Conservation (phyloP, 2,329 filamentous ascomycete genomes). For the Alternaria ethzedia region DNA sequence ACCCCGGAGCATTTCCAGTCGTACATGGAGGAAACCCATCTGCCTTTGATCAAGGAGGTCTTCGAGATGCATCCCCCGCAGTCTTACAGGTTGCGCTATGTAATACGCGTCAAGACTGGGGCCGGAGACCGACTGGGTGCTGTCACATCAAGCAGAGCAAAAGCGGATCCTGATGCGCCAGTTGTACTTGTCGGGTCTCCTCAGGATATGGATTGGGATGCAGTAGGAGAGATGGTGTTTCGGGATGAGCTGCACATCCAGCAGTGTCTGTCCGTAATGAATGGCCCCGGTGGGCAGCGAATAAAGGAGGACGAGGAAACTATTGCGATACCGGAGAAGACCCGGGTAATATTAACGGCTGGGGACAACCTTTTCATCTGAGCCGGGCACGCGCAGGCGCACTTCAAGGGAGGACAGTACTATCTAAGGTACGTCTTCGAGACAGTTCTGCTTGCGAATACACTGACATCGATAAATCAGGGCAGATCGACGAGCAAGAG, state of each 20-base stretch:
- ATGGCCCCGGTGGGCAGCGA: constrained; percentile 18
- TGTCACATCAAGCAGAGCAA: constrained; percentile 14
- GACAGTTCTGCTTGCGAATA: background rate
- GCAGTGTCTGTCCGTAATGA: constrained; percentile 25
- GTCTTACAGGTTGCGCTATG: constrained; percentile 17
- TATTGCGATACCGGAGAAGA: constrained; percentile 20
- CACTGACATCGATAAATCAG: background rate
- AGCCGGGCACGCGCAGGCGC: background rate
- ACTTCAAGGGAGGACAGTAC: background rate
- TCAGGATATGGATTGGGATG: constrained; percentile 26
- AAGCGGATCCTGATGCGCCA: constrained; percentile 17
- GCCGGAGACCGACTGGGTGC: constrained; percentile 26
- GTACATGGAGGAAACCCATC: constrained; percentile 22
- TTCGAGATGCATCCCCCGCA: constrained; percentile 16
- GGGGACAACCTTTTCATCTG: constrained; percentile 2
- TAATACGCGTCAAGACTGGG: constrained; percentile 21
- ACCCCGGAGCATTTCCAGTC: constrained; percentile 23
- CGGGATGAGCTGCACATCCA: constrained; percentile 33
- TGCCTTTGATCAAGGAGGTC: constrained; percentile 25
- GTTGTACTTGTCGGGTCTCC: constrained; percentile 29
- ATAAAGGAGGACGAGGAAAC: constrained; percentile 30
- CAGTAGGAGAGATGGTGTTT: constrained; percentile 26
- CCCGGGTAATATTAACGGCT: constrained; percentile 21
- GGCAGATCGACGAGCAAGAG: background rate
- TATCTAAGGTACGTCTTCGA: background rate